Conservation (phyloP, 1,139 yeast species). For the Arxiozyma heterogenica region DNA sequence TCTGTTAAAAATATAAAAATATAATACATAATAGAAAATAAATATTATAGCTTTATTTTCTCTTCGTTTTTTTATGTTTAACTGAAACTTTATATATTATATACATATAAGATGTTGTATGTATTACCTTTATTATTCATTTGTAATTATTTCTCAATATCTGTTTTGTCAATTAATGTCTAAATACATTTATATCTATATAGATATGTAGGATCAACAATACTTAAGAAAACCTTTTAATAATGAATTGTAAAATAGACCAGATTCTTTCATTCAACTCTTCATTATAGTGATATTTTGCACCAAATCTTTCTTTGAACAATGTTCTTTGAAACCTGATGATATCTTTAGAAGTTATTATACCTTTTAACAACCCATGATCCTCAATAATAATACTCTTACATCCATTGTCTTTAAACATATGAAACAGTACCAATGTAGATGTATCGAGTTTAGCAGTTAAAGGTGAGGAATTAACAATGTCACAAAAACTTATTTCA, state of each 20-base stretch:
- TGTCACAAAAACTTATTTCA: conserved; percentile 34
- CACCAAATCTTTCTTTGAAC: conserved; percentile 23
- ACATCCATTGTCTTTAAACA: conserved; percentile 78
- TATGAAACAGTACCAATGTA: conserved; percentile 54
- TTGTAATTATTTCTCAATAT: background rate
- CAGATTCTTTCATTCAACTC: conserved; percentile 20
- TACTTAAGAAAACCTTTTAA: conserved; percentile 7
- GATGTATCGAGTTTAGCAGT: conserved; percentile 47
- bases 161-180: background rate
- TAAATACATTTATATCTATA: background rate
- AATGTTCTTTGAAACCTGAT: conserved; percentile 38
- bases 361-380: conserved; percentile 45
- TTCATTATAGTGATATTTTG: conserved; percentile 21
- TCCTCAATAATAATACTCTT: conserved; percentile 58
- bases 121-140: background rate
- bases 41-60: background rate
- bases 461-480: conserved; percentile 55
- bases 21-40: background rate
- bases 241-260: conserved; percentile 14
- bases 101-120: background rate
- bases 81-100: background rate
- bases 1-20: conserved; percentile 42
- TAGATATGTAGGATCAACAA: background rate
- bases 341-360: conserved; percentile 63
- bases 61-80: background rate